phyloP scores from a whole-genome alignment of 257 asterid species.

The Prunella vulgaris region DNA sequence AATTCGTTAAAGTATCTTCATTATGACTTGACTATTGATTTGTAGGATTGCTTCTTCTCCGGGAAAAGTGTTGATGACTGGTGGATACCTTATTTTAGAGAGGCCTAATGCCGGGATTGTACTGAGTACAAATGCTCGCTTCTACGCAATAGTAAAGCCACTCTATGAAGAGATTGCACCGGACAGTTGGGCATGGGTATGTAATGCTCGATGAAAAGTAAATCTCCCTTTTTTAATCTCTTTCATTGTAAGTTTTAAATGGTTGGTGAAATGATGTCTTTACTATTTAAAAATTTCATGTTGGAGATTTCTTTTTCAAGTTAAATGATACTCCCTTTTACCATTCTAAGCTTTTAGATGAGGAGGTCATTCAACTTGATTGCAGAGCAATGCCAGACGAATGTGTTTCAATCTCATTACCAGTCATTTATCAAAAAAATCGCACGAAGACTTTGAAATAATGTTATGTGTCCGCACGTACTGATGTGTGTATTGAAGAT shows the following conservation, averaged over 20 bases:
- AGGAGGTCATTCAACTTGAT: background rate
- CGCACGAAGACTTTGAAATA: background rate
- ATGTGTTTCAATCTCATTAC: background rate
- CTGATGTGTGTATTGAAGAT: background rate
- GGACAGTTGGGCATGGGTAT: slow-evolving; percentile 90
- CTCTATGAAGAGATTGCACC: slow-evolving; percentile 55
- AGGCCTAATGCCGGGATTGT: slow-evolving; percentile 98
- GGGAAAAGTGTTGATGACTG: slow-evolving; percentile 97
- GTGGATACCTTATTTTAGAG: slow-evolving; percentile 94
- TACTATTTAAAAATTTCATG: too few relatives aligned
- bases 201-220: slow-evolving; percentile 18
- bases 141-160: slow-evolving; percentile 88
- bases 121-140: slow-evolving; percentile 92
- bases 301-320: background rate
- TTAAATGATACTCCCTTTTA: background rate
- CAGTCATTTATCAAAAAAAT: background rate
- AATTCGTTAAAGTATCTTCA: slow-evolving; percentile 11
- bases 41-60: slow-evolving; percentile 95
- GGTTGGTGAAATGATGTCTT: background rate
- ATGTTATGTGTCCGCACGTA: background rate
- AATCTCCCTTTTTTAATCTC: background rate
- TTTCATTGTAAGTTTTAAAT: background rate
- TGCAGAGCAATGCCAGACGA: background rate
- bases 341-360: background rate
- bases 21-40: slow-evolving; percentile 25